Conservation (phyloP, 1,139 yeast genomes). For the Tardiomyces blankii region DNA sequence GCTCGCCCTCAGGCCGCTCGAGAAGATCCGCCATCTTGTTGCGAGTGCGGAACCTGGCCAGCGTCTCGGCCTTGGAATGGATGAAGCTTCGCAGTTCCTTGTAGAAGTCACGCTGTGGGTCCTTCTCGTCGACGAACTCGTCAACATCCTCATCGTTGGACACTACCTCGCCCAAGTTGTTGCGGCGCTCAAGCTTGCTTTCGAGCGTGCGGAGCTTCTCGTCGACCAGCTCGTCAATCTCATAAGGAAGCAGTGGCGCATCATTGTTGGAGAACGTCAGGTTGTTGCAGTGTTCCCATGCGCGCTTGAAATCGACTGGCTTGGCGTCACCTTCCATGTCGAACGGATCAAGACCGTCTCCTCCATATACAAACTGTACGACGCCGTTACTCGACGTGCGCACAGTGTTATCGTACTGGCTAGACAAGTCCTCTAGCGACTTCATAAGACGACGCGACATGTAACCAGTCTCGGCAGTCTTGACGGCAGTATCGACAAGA, state of each 20-base stretch:
- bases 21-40: constrained; percentile 37
- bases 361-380: constrained; percentile 97
- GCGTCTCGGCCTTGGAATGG: constrained; percentile 39
- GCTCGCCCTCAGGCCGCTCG: constrained; percentile 35
- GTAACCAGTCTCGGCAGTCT: constrained; percentile 98
- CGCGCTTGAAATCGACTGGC: constrained; percentile 87
- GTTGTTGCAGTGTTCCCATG: constrained; percentile 88
- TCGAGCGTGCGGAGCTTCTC: constrained; percentile 52
- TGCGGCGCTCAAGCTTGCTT: constrained; percentile 47
- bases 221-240: constrained; percentile 47
- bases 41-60: constrained; percentile 48
- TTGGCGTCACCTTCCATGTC: constrained; percentile 99
- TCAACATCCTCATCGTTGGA: constrained; percentile 16
- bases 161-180: constrained; percentile 58
- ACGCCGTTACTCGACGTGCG: constrained; percentile 92
- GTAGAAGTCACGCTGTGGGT: constrained; percentile 79
- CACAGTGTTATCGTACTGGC: constrained; percentile 90
- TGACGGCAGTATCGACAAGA: constrained; percentile 96
- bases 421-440: constrained; percentile 88
- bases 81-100: constrained; percentile 16
- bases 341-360: constrained; percentile 95
- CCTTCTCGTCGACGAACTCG: constrained; percentile 58
- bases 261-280: constrained; percentile 52
- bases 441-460: constrained; percentile 99
- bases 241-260: constrained; percentile 56